phyloP scores from a whole-genome alignment of 768 basidiomycete genomes.

The Lactarius hatsudake region DNA sequence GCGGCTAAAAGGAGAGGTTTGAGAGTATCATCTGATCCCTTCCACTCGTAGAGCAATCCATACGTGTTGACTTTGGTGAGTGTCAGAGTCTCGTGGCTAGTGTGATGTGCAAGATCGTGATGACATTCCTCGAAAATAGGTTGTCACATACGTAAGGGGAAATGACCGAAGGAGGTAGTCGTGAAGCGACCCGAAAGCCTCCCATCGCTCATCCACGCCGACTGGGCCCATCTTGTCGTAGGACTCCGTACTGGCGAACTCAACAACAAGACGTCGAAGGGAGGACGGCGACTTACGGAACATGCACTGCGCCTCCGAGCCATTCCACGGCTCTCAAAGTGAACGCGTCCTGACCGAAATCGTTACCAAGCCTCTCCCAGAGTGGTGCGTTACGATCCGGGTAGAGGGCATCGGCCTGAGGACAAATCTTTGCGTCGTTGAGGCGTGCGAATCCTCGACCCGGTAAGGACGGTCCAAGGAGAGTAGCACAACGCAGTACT shows the following conservation, averaged over 20 bases:
- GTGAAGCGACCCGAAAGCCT: constrained; percentile 39
- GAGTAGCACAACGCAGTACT: background rate
- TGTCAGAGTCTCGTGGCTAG: constrained; percentile 47
- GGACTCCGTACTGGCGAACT: constrained; percentile 45
- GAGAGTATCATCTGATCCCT: constrained; percentile 45
- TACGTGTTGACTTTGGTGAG: constrained; percentile 59
- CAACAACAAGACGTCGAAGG: background rate
- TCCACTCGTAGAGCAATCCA: constrained; percentile 59
- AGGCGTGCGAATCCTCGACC: background rate
- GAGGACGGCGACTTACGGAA: constrained; percentile 34
- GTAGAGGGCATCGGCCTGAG: constrained; percentile 33
- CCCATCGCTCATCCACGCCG: constrained; percentile 48
- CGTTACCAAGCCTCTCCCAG: constrained; percentile 33
- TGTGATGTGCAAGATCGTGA: background rate
- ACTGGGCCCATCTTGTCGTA: constrained; percentile 49
- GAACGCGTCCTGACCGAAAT: constrained; percentile 37
- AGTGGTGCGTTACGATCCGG: constrained; percentile 34
- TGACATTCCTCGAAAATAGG: no score
- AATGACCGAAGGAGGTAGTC: constrained; percentile 50
- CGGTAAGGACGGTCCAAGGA: background rate
- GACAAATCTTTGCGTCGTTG: constrained; percentile 3
- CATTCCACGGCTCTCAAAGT: constrained; percentile 36
- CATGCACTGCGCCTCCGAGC: constrained; percentile 40
- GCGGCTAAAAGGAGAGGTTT: constrained; percentile 57
- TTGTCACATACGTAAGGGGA: constrained; percentile 51